Evolutionary conservation across 108 stramenopile genomes (phyloP).

Genomic region (Tribonema minus): DNA sequence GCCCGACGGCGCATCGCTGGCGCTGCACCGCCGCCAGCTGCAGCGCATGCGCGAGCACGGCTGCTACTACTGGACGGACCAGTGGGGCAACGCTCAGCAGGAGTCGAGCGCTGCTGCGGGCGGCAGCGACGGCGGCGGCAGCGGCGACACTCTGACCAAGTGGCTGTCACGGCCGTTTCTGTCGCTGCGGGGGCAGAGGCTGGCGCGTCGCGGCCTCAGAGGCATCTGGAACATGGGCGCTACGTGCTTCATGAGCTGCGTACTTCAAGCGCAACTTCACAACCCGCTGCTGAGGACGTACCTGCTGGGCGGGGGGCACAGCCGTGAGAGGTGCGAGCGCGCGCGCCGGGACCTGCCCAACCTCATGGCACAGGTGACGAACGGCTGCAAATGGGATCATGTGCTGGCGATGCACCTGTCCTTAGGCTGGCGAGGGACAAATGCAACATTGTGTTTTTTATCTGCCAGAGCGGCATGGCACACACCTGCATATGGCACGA

Average conservation of each 20-base stretch:
- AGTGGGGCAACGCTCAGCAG: not conserved
- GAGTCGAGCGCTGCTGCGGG: no score
- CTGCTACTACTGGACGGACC: not conserved
- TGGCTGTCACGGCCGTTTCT: constrained; percentile 21
- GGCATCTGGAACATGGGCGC: constrained; percentile 83
- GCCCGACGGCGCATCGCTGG: not conserved
- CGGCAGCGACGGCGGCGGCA: constrained; percentile 20
- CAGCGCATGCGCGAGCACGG: constrained; percentile 5
- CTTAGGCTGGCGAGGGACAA: not conserved
- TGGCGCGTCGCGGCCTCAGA: constrained; percentile 31
- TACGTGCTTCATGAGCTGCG: constrained; percentile 76
- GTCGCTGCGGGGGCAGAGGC: constrained; percentile 12
- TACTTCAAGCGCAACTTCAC: constrained; percentile 73
- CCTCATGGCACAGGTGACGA: not conserved
- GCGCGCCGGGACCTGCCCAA: not conserved
- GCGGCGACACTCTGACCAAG: no score
- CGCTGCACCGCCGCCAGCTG: not conserved
- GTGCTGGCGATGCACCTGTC: not conserved
- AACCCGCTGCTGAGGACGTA: constrained; percentile 64
- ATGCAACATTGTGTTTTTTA: not conserved
- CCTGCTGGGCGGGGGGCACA: constrained; percentile 62
- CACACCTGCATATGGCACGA: no score
- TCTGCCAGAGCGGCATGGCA: no score
- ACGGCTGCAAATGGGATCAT: not conserved
- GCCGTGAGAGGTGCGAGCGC: constrained; percentile 43